phyloP scores from a whole-genome alignment of 768 basidiomycete genomes.

The Cytidiella melzeri region DNA sequence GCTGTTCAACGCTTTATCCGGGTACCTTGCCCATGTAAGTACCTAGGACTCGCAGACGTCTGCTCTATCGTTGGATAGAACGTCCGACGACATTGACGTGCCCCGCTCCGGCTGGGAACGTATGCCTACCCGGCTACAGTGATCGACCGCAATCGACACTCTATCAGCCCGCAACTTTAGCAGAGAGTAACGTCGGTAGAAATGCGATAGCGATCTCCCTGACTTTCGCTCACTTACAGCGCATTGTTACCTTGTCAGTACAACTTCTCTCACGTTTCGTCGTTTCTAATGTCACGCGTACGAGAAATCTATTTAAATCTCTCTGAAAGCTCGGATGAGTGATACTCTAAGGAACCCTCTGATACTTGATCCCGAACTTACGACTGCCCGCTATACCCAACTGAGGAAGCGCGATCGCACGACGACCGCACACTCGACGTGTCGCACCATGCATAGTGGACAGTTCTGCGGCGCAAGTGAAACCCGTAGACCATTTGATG shows the following conservation, averaged over 20 bases:
- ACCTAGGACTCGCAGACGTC: no score
- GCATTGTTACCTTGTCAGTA: neutral
- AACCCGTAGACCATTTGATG: neutral
- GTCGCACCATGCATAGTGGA: neutral
- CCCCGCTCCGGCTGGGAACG: neutral
- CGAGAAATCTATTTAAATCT: no score
- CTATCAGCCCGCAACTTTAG: neutral
- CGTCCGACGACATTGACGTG: neutral
- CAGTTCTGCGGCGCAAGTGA: neutral
- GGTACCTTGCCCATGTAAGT: no score
- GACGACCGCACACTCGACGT: no score
- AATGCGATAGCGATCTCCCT: no score
- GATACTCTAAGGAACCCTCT: neutral
- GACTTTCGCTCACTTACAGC: neutral
- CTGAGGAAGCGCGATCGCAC: neutral
- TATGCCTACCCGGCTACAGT: no score
- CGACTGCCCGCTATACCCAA: neutral
- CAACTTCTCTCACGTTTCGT: neutral
- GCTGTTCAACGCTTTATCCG: no score
- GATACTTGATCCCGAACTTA: neutral
- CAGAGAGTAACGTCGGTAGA: no score
- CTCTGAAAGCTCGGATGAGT: no score
- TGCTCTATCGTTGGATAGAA: neutral
- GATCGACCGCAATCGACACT: no score
- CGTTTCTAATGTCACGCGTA: neutral